Conservation (phyloP, 2,329 filamentous ascomycete genomes). For the Curvularia eragrostidis region DNA sequence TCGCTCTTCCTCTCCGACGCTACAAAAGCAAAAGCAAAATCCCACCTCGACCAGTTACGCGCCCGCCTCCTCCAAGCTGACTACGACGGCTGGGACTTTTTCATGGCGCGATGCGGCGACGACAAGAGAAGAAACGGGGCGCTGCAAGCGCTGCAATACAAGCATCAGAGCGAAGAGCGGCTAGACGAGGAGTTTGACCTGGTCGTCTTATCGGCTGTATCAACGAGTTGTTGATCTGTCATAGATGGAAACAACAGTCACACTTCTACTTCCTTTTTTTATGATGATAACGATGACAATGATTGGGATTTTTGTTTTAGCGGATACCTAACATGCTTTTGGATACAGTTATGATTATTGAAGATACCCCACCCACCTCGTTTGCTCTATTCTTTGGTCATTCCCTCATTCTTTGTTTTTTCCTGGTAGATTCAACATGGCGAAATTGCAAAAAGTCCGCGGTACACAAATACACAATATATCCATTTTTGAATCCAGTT, state of each 20-base stretch:
- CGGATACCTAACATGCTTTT: neutral
- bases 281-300: neutral
- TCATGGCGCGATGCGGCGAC: conserved; percentile 38
- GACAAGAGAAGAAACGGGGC: conserved; percentile 19
- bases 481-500: neutral
- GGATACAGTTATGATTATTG: neutral
- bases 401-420: neutral
- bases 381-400: neutral
- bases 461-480: neutral
- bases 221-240: neutral
- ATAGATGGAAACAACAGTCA: neutral
- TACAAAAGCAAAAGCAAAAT: conserved; percentile 29
- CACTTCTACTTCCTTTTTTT: neutral
- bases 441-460: neutral
- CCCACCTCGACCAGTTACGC: conserved; percentile 40
- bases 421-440: neutral
- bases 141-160: neutral
- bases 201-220: conserved; percentile 31
- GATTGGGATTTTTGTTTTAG: neutral
- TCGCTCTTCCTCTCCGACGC: conserved; percentile 34
- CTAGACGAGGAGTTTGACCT: conserved; percentile 48
- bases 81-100: conserved; percentile 46
- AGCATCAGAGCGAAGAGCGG: conserved; percentile 32
- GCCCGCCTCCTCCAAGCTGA: conserved; percentile 30
- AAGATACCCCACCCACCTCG: conserved; percentile 1